Evolutionary conservation across 2,329 filamentous ascomycete species (phyloP), one percentile per base, ranked within the genome.

Genomic region (Boeremia exigua): DNA sequence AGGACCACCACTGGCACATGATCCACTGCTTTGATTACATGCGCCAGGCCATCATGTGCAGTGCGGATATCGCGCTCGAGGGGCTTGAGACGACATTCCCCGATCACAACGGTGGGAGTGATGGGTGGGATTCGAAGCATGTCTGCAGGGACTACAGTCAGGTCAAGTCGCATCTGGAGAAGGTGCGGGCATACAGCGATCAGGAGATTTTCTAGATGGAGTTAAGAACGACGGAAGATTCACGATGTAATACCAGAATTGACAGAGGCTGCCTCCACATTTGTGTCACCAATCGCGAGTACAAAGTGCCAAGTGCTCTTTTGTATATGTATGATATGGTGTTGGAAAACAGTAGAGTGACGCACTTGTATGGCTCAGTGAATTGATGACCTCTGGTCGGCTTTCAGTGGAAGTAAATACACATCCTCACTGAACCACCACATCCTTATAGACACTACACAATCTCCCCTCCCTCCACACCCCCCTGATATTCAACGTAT

Each of bases 381-480:
- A 23, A 2, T 23, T 23, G 19, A 23, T 23, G 5, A 23, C 19
- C 19, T 5, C 19, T 2, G 19, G 19, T 5, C 19, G 19, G 19
- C 19, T 23, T 5, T 23, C 19, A 23, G 5, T 23, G 3, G 5
- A 23, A 23, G 19, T n/a, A 23, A 30, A 30, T 3, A 3, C 6
- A 30, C n/a, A 14, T 32, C 15, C 29, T 48, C 17, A 43, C 11
- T 19, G 10, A 9, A 54, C 61, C 45, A 69, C 12, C 15, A 61
- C 65, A 14, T 50, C 50, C 25, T 57, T 55, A 61, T 75, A 69
- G 9, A 57, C 57, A 48, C 60, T 66, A 23, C 69, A 72, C n/a
- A 69, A 23, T 5, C 50, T 62, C 0, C 78, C 78, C 28, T 75
- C 70, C n/a, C 76, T 68, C 78, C 78, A 80, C 0, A 80, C 77